A percentile compares a stretch with the other conserved stretches of the same genome.
These are phyloP conservation scores for Penicillium sp. DNA, from an alignment of 2,329 filamentous ascomycete species.

Conservation along the genomic window DNA sequence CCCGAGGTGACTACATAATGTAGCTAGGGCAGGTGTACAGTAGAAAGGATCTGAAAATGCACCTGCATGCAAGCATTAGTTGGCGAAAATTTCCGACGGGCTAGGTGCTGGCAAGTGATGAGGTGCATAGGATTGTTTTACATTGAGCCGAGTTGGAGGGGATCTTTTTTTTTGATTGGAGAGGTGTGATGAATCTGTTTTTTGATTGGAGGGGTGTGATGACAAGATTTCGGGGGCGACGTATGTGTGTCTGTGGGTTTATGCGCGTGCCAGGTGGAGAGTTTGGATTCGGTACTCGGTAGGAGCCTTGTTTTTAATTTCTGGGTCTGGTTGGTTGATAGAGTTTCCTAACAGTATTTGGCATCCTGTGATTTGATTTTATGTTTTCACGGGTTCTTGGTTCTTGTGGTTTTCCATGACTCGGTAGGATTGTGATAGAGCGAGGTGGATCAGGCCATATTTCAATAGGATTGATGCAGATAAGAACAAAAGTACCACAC, in stretches of 20 bases:
- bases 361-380: neutral
- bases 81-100: neutral
- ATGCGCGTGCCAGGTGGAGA: constrained; percentile 1
- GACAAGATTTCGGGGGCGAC: constrained; percentile 3
- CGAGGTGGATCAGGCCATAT: constrained; percentile 1
- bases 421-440: neutral
- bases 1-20: neutral
- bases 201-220: neutral
- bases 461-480: neutral
- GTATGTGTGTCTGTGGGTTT: neutral
- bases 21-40: neutral
- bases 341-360: neutral
- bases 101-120: neutral
- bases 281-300: constrained; percentile 1
- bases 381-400: neutral
- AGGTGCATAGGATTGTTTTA: constrained; percentile 9
- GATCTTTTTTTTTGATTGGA: neutral
- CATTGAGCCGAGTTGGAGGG: neutral
- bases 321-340: neutral
- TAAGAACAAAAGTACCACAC: neutral
- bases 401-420: neutral
- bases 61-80: constrained; percentile 2
- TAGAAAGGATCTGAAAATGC: neutral
- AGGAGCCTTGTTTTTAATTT: constrained; percentile 1
- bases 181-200: neutral